These are phyloP conservation scores for Artomyces pyxidatus DNA, from an alignment of 768 basidiomycete genomes.

Conservation along the genomic window DNA sequence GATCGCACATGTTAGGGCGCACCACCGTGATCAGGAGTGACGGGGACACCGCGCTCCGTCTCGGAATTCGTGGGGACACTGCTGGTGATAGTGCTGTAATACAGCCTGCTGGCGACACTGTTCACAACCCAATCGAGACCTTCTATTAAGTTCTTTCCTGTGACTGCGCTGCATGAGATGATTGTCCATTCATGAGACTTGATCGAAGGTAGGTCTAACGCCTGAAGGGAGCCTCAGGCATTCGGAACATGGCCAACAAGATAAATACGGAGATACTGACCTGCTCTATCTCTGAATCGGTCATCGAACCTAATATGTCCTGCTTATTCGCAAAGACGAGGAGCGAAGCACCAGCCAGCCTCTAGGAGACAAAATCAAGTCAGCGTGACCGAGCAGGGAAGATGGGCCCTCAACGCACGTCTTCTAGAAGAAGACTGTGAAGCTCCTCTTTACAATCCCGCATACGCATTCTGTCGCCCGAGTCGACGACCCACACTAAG, in stretches of 20 bases:
- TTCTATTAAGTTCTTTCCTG: constrained; percentile 73
- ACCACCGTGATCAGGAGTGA: no score
- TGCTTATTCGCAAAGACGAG: constrained; percentile 98
- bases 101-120: constrained; percentile 81
- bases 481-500: constrained; percentile 98
- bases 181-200: constrained; percentile 88
- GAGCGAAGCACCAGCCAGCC: constrained; percentile 91
- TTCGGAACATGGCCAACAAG: no score
- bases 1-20: no score
- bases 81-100: constrained; percentile 60
- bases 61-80: no score
- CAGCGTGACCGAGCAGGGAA: background rate
- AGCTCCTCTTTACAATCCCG: constrained; percentile 85
- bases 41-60: no score
- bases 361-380: constrained; percentile 35
- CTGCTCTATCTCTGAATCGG: constrained; percentile 70
- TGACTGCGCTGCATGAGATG: constrained; percentile 86
- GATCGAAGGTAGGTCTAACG: constrained; percentile 73
- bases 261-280: constrained; percentile 49
- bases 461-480: constrained; percentile 85
- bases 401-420: constrained; percentile 41
- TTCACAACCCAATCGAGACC: constrained; percentile 91
- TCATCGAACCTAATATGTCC: constrained; percentile 85
- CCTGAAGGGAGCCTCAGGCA: constrained; percentile 34
- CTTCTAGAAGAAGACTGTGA: constrained; percentile 79